phyloP scores from a whole-genome alignment of 2,329 filamentous ascomycete species.

The Myriosclerotinia duriaeana region DNA sequence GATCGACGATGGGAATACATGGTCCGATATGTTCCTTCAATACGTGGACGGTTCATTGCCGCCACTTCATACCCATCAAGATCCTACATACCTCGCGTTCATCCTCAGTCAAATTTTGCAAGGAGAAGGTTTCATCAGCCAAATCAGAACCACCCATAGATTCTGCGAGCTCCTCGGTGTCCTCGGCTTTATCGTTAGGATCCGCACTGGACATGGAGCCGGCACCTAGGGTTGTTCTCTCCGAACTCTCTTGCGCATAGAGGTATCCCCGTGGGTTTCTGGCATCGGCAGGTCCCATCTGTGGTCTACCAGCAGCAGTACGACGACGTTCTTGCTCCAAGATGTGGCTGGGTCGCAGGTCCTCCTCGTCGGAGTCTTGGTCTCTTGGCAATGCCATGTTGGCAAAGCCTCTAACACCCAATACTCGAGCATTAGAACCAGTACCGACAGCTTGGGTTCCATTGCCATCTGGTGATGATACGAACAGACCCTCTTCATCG shows the following conservation, averaged over 20 bases:
- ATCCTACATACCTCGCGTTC: not conserved
- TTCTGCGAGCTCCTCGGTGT: not conserved
- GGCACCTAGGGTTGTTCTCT: not conserved
- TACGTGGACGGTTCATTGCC: too few relatives aligned
- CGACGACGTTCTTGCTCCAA: slow-evolving; percentile 3
- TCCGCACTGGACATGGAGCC: not conserved
- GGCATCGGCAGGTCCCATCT: too few relatives aligned
- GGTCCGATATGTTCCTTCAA: too few relatives aligned
- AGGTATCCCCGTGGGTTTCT: not conserved
- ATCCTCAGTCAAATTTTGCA: not conserved
- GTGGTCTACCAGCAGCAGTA: not conserved
- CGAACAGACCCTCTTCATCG: not conserved
- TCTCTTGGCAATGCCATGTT: slow-evolving; percentile 11
- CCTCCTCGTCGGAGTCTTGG: slow-evolving; percentile 11
- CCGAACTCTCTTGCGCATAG: not conserved
- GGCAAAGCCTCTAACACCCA: slow-evolving; percentile 11
- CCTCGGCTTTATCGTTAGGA: too few relatives aligned
- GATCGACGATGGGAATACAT: too few relatives aligned
- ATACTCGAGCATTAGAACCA: not conserved
- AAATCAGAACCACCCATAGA: not conserved
- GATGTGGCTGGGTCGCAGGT: slow-evolving; percentile 4
- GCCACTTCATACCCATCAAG: too few relatives aligned
- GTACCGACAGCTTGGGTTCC: not conserved
- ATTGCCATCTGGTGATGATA: not conserved
- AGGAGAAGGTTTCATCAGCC: not conserved